Base-by-base conservation (phyloP, 1,284 basidiomycete species). In the Pisolithus thermaeus region DNA sequence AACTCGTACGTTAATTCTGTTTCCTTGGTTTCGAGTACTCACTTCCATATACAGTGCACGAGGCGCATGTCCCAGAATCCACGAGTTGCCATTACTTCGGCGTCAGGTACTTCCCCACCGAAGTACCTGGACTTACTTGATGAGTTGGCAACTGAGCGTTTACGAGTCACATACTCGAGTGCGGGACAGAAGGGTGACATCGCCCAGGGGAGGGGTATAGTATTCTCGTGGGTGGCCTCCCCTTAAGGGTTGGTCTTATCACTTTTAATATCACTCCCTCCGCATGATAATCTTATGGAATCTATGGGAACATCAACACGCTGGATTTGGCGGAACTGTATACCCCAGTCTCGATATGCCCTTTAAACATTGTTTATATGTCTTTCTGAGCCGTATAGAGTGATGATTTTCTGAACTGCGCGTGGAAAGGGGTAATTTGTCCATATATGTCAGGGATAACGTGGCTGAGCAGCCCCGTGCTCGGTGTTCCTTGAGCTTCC, bases 131-230 rank as follows among this genome's bases (percentile, higher is more conserved):
- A 74, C 44, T 63, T 81, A 16, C 73, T 90, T 28, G 83, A 88
- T 54, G 80, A 84, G 58, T 73, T 92, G 7, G 83, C 88, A 1
- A 87, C 84, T 4, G 86, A 91, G 61, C 71, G 81, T 9, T 69
- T 92, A 27, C 70, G 83, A 28, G 76, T 75, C 3, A 75, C 77
- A 0, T 85, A 86, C 59, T 63, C 70, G 48, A 70, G 64, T n/a
- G 52, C 62, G 20, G 68, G 65, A 1, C 53, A 55, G 49, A 62
- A 62, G 47, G 68, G 68, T 2, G 62, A 58, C 35, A 67, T 70
- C 32, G 65, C 68, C 7, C 52, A 65, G 36, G 65, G 68, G 42
- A 61, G 68, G 35, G 64, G 67, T 4, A 67, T 67, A 32, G 63
- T 69, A 37, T 70, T 67, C 52, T 56, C 56, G 2, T 67, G 68